Evolutionary conservation across 176 grass and related monocot genomes (phyloP), one percentile per base, ranked within the genome.

Genomic region (barley (Hordeum vulgare)): DNA sequence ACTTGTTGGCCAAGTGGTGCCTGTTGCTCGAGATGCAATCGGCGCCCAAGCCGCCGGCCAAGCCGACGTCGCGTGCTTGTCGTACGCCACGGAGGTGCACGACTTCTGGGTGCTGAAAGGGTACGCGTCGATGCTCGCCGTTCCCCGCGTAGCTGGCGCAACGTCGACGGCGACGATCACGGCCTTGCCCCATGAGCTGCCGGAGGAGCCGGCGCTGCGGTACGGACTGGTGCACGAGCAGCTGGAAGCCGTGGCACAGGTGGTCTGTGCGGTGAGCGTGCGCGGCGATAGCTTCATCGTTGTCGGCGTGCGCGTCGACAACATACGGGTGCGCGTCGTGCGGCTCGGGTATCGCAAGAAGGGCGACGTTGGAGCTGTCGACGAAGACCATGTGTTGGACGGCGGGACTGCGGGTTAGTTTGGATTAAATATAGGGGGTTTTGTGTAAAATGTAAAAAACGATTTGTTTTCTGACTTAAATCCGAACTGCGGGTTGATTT

Each of bases 1-100:
- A 97, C 86, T 93, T 97, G 95, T 84, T 94, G 56, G 83, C 86
- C 40, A 94, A 97, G 85, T 94, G 92, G 88, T 97, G 95, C 79
- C 25, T 97, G 74, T 84, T 97, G 21, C 85, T 84, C 33, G 90
- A 94, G 71, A 86, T 97, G 64, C 88, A 89, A n/a, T 23, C 79
- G 41, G 83, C 26, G 17, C 53, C 56, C 41, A 64, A 63, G 20
- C 5, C 45, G 15, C 1, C 58, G 35, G 7, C 47, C 26, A 45
- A 33, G 45, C 61, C 37, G 54, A 7, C 3, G 8, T 23, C 21
- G 89, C 86, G 7, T 91, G 92, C 81, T 35, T 88, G 64, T 90
- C 88, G 3, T 89, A 94, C 36, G 88, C 92, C 27, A 10, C 81
- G 0, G 76, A 89, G 21, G 62, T 78, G 63, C 92, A 97, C 33